Conservation (phyloP, 148 eudicot genomes). For the Fallopia convolvulus region DNA sequence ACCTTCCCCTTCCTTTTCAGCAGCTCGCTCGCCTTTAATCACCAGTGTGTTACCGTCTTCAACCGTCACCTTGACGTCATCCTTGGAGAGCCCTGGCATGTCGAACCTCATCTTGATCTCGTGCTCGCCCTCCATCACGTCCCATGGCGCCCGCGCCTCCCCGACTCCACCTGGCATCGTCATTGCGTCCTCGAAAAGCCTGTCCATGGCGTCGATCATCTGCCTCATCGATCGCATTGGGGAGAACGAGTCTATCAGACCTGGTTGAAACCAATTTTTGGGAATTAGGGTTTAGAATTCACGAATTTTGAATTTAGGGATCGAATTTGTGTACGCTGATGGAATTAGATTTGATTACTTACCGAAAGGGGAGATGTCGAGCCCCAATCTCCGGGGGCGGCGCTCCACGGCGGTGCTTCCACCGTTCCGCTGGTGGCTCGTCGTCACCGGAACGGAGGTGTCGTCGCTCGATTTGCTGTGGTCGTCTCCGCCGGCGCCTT, state of each 20-base stretch:
- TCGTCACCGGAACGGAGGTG: slow-evolving; percentile 5
- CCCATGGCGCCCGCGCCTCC: slow-evolving; percentile 66
- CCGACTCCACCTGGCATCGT: slow-evolving; percentile 33
- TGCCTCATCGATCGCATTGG: slow-evolving; percentile 75
- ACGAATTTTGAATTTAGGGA: neutral
- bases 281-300: neutral
- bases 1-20: slow-evolving; percentile 26
- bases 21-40: slow-evolving; percentile 37
- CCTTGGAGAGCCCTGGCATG: slow-evolving; percentile 68
- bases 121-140: slow-evolving; percentile 49
- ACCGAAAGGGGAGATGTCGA: slow-evolving; percentile 62
- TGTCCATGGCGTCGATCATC: slow-evolving; percentile 68
- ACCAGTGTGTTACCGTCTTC: slow-evolving; percentile 49
- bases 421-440: neutral
- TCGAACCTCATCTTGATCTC: slow-evolving; percentile 78
- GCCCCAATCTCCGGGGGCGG: slow-evolving; percentile 31
- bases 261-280: slow-evolving; percentile 22
- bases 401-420: slow-evolving; percentile 27
- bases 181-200: slow-evolving; percentile 53
- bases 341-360: slow-evolving; percentile 8
- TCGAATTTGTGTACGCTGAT: neutral
- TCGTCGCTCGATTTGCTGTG: neutral
- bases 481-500: neutral
- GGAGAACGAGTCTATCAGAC: slow-evolving; percentile 54
- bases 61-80: slow-evolving; percentile 47